Base-by-base conservation (phyloP, 495 filamentous ascomycete species). In the Talaromyces ruber region DNA sequence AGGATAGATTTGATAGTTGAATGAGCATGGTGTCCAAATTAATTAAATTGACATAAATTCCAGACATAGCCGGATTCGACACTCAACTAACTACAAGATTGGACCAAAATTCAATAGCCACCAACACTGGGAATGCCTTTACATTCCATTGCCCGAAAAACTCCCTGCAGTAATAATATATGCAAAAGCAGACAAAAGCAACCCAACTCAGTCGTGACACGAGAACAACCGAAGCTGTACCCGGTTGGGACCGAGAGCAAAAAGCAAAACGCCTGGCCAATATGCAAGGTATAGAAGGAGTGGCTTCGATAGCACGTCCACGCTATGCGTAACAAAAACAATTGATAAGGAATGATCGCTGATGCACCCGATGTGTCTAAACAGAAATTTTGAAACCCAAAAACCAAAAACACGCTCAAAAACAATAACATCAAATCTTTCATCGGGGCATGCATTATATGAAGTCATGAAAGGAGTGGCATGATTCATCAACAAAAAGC, bases 361-460 rank as follows among this genome's bases (percentile, higher is more conserved):
- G 26, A 50, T 60, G 59, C 59, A 22, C 59, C 59, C 59, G 59
- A 60, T 60, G 43, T 34, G 45, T 60, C 69, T 67, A 66, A 69
- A 65, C 64, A 64, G 50, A 63, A 67, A 62, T 47, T 64, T 25
- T n/a, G n/a, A n/a, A n/a, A n/a, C n/a, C n/a, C n/a, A n/a, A 77
- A 74, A 54, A 72, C 74, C n/a, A n/a, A n/a, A 78, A 70, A 72
- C 74, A 74, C 74, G 64, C 78, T 34, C 71, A 70, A 74, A 74
- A 74, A 69, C 76, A 62, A 62, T 30, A 63, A 32, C 9, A 64
- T 56, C 59, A 62, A 54, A 50, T 62, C 12, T 60, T 60, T 52
- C 43, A 60, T 60, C 59, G 59, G 58, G 59, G 61, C 61, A 63
- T 63, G 52, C 51, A 63, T 57, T 21, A 29, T 53, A 62, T 63